These are phyloP conservation scores for Theobroma grandiflorum DNA, from an alignment of 441 rosid species.

Conservation along the genomic window DNA sequence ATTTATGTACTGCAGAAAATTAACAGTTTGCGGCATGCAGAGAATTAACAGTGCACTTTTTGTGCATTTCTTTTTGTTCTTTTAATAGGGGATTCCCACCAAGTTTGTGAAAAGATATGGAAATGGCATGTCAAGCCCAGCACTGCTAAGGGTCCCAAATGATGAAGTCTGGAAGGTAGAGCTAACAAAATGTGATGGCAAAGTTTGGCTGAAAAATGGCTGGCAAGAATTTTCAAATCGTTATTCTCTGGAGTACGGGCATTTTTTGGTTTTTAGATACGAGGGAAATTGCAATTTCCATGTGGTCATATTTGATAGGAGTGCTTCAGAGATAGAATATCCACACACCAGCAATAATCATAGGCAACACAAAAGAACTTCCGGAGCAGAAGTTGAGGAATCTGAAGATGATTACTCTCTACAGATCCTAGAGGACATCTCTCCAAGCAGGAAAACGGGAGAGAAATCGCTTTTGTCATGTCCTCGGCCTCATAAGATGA, in stretches of 20 bases:
- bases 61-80: not conserved
- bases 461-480: constrained; percentile 7
- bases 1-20: not conserved
- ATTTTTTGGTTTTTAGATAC: constrained; percentile 23
- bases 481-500: constrained; percentile 6
- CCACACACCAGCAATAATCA: constrained; percentile 9
- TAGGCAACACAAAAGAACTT: not conserved
- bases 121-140: constrained; percentile 12
- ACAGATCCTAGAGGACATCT: not conserved
- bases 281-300: constrained; percentile 16
- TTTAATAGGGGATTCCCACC: constrained; percentile 28
- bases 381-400: not conserved
- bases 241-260: constrained; percentile 12
- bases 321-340: constrained; percentile 21
- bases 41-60: not conserved
- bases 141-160: constrained; percentile 12
- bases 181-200: not conserved
- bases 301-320: constrained; percentile 15
- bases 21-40: not conserved
- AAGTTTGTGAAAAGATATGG: constrained; percentile 24
- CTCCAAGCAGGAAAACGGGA: constrained; percentile 11
- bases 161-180: constrained; percentile 27
- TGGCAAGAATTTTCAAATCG: constrained; percentile 25
- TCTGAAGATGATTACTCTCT: constrained; percentile 3
- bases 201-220: constrained; percentile 22